Conservation (phyloP, 2,329 filamentous ascomycete genomes). For the Diaporthe humulicola region DNA sequence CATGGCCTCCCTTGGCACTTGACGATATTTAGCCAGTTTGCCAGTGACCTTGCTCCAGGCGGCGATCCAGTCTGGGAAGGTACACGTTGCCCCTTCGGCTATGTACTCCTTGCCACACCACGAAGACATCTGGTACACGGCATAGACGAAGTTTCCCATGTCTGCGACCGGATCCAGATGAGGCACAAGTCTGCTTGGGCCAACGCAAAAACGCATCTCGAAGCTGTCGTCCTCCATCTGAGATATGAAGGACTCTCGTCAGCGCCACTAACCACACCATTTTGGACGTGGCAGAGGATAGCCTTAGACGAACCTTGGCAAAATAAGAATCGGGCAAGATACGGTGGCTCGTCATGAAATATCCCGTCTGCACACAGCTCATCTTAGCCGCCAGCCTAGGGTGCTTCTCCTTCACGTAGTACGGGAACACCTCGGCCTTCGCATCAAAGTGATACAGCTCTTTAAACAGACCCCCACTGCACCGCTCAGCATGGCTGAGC, state of each 20-base stretch:
- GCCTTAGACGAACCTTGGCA: slow-evolving; percentile 52
- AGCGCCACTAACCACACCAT: neutral
- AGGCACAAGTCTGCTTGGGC: slow-evolving; percentile 53
- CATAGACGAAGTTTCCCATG: slow-evolving; percentile 62
- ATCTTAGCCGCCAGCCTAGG: slow-evolving; percentile 61
- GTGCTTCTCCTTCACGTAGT: slow-evolving; percentile 58
- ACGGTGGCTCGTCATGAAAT: slow-evolving; percentile 61
- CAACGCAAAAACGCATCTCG: slow-evolving; percentile 62
- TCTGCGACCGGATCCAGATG: slow-evolving; percentile 62
- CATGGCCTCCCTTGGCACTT: slow-evolving; percentile 57
- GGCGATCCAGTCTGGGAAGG: slow-evolving; percentile 60
- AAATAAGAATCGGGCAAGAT: slow-evolving; percentile 62
- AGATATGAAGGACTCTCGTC: neutral
- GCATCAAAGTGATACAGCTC: slow-evolving; percentile 67
- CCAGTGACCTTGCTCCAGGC: slow-evolving; percentile 56
- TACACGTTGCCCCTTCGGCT: slow-evolving; percentile 60
- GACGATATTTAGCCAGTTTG: slow-evolving; percentile 52
- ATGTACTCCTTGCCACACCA: slow-evolving; percentile 59
- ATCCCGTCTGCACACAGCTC: slow-evolving; percentile 65
- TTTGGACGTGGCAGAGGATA: neutral
- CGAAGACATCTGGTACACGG: slow-evolving; percentile 62
- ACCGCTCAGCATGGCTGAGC: slow-evolving; percentile 61
- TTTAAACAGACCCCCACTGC: slow-evolving; percentile 59
- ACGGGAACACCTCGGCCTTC: slow-evolving; percentile 65
- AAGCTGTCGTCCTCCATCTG: slow-evolving; percentile 57